A percentile compares a stretch with the other conserved stretches of the same genome.
These are phyloP conservation scores for Oehlia diaphana DNA, from an alignment of 192 early-diverging fungal genomes.

Conservation along the genomic window DNA sequence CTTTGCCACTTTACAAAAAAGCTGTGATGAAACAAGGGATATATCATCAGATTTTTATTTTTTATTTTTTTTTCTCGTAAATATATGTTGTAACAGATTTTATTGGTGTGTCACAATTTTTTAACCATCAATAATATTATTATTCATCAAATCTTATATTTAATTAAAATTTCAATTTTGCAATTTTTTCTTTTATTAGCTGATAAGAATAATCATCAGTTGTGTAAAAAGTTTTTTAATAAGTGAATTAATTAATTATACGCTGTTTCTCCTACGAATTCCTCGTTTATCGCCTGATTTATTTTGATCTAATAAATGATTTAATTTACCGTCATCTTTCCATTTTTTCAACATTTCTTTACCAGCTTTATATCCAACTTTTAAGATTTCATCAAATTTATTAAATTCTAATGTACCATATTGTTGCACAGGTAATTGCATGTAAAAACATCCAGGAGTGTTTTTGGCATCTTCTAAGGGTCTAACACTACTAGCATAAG, in stretches of 20 bases:
- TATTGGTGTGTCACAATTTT: no score
- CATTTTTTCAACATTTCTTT: constrained; percentile 77
- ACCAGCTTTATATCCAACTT: constrained; percentile 84
- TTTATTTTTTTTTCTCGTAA: no score
- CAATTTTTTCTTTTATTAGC: no score
- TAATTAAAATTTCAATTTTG: no score
- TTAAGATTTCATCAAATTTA: constrained; percentile 83
- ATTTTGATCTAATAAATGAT: constrained; percentile 34
- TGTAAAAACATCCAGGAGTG: constrained; percentile 77
- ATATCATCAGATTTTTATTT: no score
- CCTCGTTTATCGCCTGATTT: constrained; percentile 31
- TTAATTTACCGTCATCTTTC: constrained; percentile 66
- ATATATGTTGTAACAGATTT: no score
- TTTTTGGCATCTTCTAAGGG: constrained; percentile 88
- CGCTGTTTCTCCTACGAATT: constrained; percentile 32
- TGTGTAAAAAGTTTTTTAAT: no score
- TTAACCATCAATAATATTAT: no score
- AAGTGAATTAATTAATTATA: neutral
- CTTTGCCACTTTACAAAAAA: no score
- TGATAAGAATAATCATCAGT: no score
- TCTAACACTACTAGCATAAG: constrained; percentile 88
- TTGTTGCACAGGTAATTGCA: constrained; percentile 83
- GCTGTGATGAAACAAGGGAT: no score
- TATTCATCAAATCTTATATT: no score
- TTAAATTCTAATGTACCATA: constrained; percentile 92